Percentiles rank a stretch among this genome's conserved stretches.
These are phyloP conservation scores for Penicillium palitans DNA, from an alignment of 2,329 filamentous ascomycete species.

Conservation along the genomic window DNA sequence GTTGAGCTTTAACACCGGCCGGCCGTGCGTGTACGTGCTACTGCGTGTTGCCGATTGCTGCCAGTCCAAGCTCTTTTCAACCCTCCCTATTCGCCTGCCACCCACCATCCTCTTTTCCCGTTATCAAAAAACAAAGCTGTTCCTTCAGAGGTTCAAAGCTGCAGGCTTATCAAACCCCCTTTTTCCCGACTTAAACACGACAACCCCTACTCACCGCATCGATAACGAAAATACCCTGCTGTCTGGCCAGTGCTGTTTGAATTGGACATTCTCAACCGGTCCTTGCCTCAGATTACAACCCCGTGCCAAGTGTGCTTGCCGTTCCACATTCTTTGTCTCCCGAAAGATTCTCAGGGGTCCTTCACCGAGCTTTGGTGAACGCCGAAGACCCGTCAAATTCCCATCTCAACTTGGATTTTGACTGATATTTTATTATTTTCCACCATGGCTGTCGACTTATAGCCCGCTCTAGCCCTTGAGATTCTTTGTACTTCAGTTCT, in stretches of 20 bases:
- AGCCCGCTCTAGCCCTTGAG: conserved; percentile 21
- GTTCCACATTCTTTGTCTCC: conserved; percentile 16
- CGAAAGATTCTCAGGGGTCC: conserved; percentile 10
- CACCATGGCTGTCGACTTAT: conserved; percentile 38
- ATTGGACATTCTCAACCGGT: conserved; percentile 15
- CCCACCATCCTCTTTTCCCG: neutral
- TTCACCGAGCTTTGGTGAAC: conserved; percentile 19
- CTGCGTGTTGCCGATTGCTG: conserved; percentile 19
- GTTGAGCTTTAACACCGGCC: conserved; percentile 24
- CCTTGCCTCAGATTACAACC: conserved; percentile 11
- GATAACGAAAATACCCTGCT: conserved; percentile 18
- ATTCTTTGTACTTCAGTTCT: conserved; percentile 30
- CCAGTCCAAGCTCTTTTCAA: conserved; percentile 1
- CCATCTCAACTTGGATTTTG: conserved; percentile 19
- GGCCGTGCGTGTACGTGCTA: conserved; percentile 4
- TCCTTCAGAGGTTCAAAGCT: conserved; percentile 8
- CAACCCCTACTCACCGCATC: conserved; percentile 24
- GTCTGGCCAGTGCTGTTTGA: conserved; percentile 5
- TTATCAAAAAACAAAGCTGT: conserved; percentile 3
- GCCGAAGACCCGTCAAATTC: conserved; percentile 15
- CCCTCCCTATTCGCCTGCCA: conserved; percentile 19
- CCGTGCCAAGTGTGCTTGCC: conserved; percentile 13
- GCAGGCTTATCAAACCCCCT: conserved; percentile 22
- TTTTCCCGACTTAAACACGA: conserved; percentile 10
- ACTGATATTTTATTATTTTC: conserved; percentile 20